phyloP scores from a whole-genome alignment of 495 filamentous ascomycete species.

The Aspergillus mulundensis region DNA sequence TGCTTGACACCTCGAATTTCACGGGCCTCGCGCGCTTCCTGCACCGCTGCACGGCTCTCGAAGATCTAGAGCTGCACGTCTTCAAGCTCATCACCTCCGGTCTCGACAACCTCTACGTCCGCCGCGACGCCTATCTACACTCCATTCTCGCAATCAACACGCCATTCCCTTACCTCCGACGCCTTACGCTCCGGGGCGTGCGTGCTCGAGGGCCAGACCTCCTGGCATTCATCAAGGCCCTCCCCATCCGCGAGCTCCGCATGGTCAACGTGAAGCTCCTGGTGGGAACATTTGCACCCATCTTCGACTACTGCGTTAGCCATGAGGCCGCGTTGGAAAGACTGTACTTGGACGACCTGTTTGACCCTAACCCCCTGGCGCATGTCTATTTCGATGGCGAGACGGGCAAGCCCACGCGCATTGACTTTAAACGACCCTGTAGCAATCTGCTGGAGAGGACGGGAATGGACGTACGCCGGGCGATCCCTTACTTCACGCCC shows the following conservation, averaged over 20 bases:
- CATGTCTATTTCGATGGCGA: too few species aligned
- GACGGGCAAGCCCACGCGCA: too few species aligned
- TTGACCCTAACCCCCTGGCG: too few species aligned
- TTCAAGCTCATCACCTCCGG: too few species aligned
- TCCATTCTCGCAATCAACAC: neutral
- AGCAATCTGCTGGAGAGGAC: too few species aligned
- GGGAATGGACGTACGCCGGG: too few species aligned
- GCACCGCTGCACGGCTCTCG: neutral
- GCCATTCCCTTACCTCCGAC: neutral
- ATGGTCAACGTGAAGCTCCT: neutral
- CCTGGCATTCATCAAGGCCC: neutral
- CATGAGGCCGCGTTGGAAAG: neutral
- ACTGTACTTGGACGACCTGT: neutral
- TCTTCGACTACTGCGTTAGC: slow-evolving; percentile 1
- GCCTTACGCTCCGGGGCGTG: neutral
- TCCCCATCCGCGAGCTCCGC: neutral
- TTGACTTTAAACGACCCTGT: too few species aligned
- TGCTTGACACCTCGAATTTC: neutral
- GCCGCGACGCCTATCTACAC: neutral
- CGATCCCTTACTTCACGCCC: too few species aligned
- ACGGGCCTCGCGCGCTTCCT: neutral
- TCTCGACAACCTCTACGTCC: too few species aligned
- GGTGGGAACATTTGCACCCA: neutral
- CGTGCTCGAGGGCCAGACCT: neutral
- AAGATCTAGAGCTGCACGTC: slow-evolving; percentile 1